Evolutionary conservation across 106 monocot genomes (phyloP).

Genomic region (Allium fistulosum): DNA sequence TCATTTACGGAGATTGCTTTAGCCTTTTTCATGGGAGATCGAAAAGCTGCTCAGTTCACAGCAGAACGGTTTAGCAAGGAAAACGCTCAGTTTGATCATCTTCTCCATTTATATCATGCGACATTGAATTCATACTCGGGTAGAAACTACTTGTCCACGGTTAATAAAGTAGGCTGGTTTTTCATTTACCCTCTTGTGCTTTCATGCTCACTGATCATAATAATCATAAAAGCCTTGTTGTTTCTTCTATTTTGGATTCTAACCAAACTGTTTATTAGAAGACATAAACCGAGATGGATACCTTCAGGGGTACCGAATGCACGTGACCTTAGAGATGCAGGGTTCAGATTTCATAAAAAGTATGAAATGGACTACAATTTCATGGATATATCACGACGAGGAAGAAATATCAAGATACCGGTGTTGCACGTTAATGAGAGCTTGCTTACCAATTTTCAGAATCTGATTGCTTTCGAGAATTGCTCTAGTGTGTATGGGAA

Average conservation of each 20-base stretch:
- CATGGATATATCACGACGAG: constrained; percentile 2
- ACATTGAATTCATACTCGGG: not conserved
- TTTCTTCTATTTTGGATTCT: not conserved
- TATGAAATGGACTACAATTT: not conserved
- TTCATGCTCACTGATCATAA: not conserved
- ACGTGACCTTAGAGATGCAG: not conserved
- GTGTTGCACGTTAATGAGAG: not conserved
- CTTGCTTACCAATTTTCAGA: not conserved
- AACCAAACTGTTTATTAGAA: not conserved
- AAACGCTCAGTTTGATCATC: not conserved
- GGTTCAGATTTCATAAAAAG: not conserved
- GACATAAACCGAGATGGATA: too few species aligned
- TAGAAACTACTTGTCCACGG: not conserved
- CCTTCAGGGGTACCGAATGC: not conserved
- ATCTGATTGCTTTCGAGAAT: constrained; percentile 23
- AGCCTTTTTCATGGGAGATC: not conserved
- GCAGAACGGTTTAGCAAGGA: not conserved
- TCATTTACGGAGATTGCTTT: not conserved
- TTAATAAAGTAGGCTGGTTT: not conserved
- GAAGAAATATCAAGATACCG: constrained; percentile 1
- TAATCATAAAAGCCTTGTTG: not conserved
- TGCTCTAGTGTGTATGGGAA: constrained; percentile 1
- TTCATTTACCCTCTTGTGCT: not conserved
- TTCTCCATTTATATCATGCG: constrained; percentile 1
- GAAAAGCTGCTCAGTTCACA: not conserved